Conservation (phyloP, 805 yeast species). For the Candida tibetensis region DNA sequence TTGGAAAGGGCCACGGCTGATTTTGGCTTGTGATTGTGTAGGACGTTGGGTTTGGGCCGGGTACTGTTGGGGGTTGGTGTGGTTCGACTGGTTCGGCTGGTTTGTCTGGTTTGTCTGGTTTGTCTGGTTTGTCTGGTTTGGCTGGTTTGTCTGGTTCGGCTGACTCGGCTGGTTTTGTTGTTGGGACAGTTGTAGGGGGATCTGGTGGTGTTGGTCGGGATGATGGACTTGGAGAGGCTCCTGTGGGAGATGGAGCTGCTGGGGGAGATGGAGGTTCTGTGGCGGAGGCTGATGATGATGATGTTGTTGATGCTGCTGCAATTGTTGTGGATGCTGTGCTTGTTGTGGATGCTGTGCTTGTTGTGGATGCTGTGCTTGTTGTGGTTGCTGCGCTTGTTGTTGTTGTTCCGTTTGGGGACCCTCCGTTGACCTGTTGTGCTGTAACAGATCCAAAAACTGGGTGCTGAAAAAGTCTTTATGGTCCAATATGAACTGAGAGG, state of each 20-base stretch:
- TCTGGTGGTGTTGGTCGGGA: neutral
- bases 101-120: constrained; percentile 8
- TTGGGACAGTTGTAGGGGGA: neutral
- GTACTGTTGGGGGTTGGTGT: neutral
- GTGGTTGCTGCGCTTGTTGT: neutral
- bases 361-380: neutral
- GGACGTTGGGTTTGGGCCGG: neutral
- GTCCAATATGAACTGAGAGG: constrained; percentile 12
- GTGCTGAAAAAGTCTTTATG: constrained; percentile 10
- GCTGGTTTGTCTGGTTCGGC: constrained; percentile 1
- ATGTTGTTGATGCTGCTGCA: neutral
- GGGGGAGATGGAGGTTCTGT: neutral
- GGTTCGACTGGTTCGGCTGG: constrained; percentile 2
- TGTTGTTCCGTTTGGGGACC: neutral
- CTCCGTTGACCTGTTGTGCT: neutral
- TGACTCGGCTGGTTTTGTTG: constrained; percentile 3
- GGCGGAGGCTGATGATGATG: neutral
- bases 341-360: neutral
- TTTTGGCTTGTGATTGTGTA: neutral
- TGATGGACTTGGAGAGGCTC: no score
- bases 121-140: constrained; percentile 9
- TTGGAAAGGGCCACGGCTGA: neutral
- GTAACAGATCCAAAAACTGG: constrained; percentile 9
- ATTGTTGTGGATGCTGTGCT: neutral
- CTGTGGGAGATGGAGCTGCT: no score